Evolutionary conservation across 192 early-diverging fungal species (phyloP), one percentile per base, ranked within the genome.

Genomic region (Backusella luteola): DNA sequence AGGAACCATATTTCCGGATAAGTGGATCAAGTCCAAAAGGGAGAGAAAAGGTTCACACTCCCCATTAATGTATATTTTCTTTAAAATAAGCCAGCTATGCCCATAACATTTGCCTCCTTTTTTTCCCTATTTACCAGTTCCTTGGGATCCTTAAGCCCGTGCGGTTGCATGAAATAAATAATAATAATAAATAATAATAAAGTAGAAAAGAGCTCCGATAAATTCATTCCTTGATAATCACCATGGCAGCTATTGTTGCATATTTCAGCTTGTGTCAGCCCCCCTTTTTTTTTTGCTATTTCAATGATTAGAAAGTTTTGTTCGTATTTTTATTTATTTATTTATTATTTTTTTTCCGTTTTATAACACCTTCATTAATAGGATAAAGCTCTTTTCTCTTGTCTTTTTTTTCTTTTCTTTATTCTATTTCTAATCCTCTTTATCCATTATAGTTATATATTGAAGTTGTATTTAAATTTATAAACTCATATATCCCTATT

Each of bases 201-300:
- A 26, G 23, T 59, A 12, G 53, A 71, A 70, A 71, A 71, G 69
- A 71, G 69, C 41, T 71, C 69, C 69, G 69, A 71, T 46, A 8
- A 71, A 49, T 71, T 32, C 69, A 71, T 71, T 71, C 69, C 69
- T 71, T 71, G 69, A 71, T 71, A 71, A 44, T 70, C 69, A 70
- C 69, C 42, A 39, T 71, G 26, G 36, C 41, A 71, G 38, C 41
- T 46, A 38, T 32, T 71, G 41, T 41, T 46, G 69, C 69, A 71
- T 71, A 44, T 71, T 41, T 71, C 69, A 71, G 41, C 69, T 46
- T 71, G 41, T 14, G 11, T 59, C 53, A 59, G 53, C 66, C 66
- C 66, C 29, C 29, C 17, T 8, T 36, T 68, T 67, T 34, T 70
- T 71, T 70, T 70, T 44, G 21, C n/a, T 29, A 63, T 63, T 63